Percentiles rank a stretch among this genome's conserved stretches.
Evolutionary conservation across 257 asterid genomes (phyloP).

Genomic region (Asclepias syriaca): DNA sequence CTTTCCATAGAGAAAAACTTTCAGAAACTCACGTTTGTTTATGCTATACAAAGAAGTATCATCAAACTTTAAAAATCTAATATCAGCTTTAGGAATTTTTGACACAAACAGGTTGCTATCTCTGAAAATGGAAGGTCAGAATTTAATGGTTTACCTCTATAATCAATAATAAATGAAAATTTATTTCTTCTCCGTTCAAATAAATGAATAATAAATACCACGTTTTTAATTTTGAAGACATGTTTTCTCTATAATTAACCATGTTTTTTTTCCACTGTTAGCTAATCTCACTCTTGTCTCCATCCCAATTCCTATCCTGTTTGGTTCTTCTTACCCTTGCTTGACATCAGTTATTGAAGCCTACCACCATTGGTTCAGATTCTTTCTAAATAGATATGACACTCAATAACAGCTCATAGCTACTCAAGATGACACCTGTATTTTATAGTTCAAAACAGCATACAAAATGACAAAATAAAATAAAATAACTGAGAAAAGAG

Average conservation of each 20-base stretch:
- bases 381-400: background rate
- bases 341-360: background rate
- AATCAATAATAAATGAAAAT: background rate
- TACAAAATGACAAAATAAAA: background rate
- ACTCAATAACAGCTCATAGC: background rate
- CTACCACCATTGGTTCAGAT: conserved; percentile 1
- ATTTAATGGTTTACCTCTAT: background rate
- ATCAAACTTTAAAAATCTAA: background rate
- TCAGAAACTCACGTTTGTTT: conserved; percentile 4
- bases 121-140: background rate
- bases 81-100: background rate
- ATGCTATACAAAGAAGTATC: conserved; percentile 2
- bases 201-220: conserved; percentile 1
- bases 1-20: conserved; percentile 2
- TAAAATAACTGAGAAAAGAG: background rate
- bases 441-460: background rate
- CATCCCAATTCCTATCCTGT: background rate
- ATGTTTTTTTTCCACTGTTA: background rate
- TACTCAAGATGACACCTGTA: background rate
- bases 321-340: background rate
- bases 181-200: background rate
- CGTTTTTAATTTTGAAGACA: background rate
- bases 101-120: background rate
- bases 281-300: background rate
- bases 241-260: background rate